phyloP scores from a whole-genome alignment of 495 filamentous ascomycete species.

The Choiromyces venosus region DNA sequence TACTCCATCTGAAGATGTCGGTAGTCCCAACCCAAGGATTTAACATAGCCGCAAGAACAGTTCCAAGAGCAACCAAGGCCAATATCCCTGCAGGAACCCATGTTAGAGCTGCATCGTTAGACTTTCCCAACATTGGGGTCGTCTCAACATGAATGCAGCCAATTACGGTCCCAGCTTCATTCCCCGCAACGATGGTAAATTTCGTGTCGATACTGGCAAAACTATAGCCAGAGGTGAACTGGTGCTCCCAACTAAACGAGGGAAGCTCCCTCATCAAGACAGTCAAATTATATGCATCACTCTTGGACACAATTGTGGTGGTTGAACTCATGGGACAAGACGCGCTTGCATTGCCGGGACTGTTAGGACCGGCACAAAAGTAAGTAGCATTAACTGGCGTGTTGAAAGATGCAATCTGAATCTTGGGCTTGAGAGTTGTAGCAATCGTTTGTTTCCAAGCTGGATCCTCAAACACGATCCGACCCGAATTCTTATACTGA shows the following conservation, averaged over 20 bases:
- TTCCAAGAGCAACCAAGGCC: slow-evolving; percentile 72
- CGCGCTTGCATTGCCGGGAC: background rate
- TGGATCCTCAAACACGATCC: slow-evolving; percentile 15
- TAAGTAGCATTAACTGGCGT: slow-evolving; percentile 5
- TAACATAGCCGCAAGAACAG: slow-evolving; percentile 72
- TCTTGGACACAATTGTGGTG: slow-evolving; percentile 33
- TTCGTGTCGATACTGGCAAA: slow-evolving; percentile 73
- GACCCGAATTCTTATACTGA: slow-evolving; percentile 16
- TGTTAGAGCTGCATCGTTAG: slow-evolving; percentile 60
- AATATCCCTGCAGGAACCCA: slow-evolving; percentile 76
- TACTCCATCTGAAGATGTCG: slow-evolving; percentile 87
- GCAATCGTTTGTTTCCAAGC: slow-evolving; percentile 15
- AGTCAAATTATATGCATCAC: slow-evolving; percentile 37
- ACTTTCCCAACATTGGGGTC: slow-evolving; percentile 69
- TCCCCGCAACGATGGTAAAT: slow-evolving; percentile 68
- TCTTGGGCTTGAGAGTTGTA: slow-evolving; percentile 23
- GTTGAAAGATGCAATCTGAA: slow-evolving; percentile 31
- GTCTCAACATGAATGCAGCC: slow-evolving; percentile 74
- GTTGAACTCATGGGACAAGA: slow-evolving; percentile 22
- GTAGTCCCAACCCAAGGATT: slow-evolving; percentile 84
- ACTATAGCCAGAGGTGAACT: slow-evolving; percentile 73
- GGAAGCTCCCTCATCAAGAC: slow-evolving; percentile 46
- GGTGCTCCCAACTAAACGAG: slow-evolving; percentile 68
- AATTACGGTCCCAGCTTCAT: slow-evolving; percentile 54
- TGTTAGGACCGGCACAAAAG: slow-evolving; percentile 17